phyloP scores from a whole-genome alignment of 2,329 filamentous ascomycete species.

The Diaporthe velutina region DNA sequence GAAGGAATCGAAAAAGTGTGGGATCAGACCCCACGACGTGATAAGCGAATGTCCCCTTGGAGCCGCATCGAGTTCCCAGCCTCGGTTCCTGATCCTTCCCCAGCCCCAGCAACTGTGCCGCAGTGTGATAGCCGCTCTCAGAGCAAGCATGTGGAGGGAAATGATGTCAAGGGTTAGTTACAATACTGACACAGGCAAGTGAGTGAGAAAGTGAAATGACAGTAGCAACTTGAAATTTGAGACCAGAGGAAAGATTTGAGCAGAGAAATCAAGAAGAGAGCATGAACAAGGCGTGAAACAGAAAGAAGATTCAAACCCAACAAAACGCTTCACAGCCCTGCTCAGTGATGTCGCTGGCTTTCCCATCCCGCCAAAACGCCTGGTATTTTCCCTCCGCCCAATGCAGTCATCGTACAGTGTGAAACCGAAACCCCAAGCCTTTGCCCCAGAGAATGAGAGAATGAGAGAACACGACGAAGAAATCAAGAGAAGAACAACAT shows the following conservation, averaged over 20 bases:
- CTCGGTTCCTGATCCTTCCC: slow-evolving; percentile 18
- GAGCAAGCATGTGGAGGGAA: slow-evolving; percentile 14
- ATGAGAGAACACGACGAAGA: not conserved
- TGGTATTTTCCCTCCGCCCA: slow-evolving; percentile 47
- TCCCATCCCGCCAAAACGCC: slow-evolving; percentile 46
- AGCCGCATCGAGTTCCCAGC: slow-evolving; percentile 27
- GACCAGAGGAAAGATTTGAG: slow-evolving; percentile 20
- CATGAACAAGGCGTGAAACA: not conserved
- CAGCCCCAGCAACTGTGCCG: slow-evolving; percentile 15
- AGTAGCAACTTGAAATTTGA: slow-evolving; percentile 27
- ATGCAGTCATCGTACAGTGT: slow-evolving; percentile 33
- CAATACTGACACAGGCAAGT: slow-evolving; percentile 20
- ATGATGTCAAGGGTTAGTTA: slow-evolving; percentile 32
- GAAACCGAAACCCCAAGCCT: not conserved
- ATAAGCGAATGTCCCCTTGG: not conserved
- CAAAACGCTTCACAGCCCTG: slow-evolving; percentile 19
- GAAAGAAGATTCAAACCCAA: slow-evolving; percentile 16
- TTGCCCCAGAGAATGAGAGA: not conserved
- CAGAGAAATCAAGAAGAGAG: slow-evolving; percentile 7
- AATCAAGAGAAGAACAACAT: not conserved
- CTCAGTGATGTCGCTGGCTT: slow-evolving; percentile 10
- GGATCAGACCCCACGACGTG: not conserved
- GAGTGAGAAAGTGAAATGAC: slow-evolving; percentile 17
- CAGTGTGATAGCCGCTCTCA: slow-evolving; percentile 29
- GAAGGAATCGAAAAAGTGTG: not conserved